phyloP scores from a whole-genome alignment of 2,329 filamentous ascomycete species.

The Colletotrichum sp. region DNA sequence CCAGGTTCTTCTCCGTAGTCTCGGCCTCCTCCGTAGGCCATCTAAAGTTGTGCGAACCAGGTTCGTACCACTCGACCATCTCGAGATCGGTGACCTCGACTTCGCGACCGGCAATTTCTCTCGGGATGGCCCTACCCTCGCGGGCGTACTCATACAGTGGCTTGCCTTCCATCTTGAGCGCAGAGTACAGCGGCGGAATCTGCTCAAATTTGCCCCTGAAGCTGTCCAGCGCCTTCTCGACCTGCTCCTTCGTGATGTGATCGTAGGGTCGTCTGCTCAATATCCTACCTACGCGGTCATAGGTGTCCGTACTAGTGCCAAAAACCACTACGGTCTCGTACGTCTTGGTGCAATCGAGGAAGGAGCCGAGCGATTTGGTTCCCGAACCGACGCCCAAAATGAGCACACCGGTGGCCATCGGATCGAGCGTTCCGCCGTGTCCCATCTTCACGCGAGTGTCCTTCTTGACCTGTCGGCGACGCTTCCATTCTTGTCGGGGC shows the following conservation, averaged over 20 bases:
- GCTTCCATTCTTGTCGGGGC: constrained; percentile 62
- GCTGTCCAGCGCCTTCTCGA: constrained; percentile 75
- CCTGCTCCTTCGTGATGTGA: constrained; percentile 79
- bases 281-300: constrained; percentile 86
- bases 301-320: constrained; percentile 90
- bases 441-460: constrained; percentile 86
- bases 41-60: constrained; percentile 77
- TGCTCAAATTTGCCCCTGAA: constrained; percentile 89
- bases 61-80: constrained; percentile 83
- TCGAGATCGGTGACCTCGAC: constrained; percentile 82
- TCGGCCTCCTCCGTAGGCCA: constrained; percentile 84
- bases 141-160: constrained; percentile 95
- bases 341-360: constrained; percentile 88
- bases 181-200: constrained; percentile 90
- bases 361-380: constrained; percentile 81
- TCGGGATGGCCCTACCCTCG: constrained; percentile 84
- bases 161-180: constrained; percentile 92
- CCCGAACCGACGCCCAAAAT: constrained; percentile 87
- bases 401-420: constrained; percentile 90
- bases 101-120: constrained; percentile 80
- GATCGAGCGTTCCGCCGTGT: constrained; percentile 94
- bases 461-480: constrained; percentile 62
- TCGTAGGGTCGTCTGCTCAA: constrained; percentile 77
- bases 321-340: constrained; percentile 93
- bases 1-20: constrained; percentile 75